phyloP scores from a whole-genome alignment of 2,329 filamentous ascomycete species.

The Peltaster fructicola region DNA sequence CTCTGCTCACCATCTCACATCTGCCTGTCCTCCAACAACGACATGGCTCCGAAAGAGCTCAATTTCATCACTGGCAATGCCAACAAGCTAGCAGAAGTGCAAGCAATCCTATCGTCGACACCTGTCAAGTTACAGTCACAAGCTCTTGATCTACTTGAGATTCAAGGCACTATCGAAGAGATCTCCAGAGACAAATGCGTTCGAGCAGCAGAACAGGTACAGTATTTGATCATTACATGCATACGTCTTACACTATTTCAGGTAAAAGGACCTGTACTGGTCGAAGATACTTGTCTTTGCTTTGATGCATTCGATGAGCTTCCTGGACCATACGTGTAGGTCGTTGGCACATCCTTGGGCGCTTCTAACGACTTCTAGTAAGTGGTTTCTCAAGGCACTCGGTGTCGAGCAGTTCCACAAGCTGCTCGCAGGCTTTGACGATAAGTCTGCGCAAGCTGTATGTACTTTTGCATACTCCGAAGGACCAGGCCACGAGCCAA shows the following conservation, averaged over 20 bases:
- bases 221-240: conserved; percentile 9
- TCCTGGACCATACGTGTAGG: conserved; percentile 88
- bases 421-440: conserved; percentile 68
- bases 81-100: conserved; percentile 83
- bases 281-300: conserved; percentile 89
- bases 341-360: too few relatives aligned
- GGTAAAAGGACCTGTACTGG: conserved; percentile 74
- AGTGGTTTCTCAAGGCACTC: conserved; percentile 77
- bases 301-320: conserved; percentile 83
- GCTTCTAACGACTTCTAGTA: conserved; percentile 36
- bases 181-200: conserved; percentile 78
- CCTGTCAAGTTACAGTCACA: conserved; percentile 55
- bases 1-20: too few relatives aligned
- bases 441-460: conserved; percentile 83
- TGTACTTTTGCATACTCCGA: conserved; percentile 89
- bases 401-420: conserved; percentile 80
- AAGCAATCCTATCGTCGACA: conserved; percentile 60
- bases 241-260: conserved; percentile 19
- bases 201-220: conserved; percentile 59
- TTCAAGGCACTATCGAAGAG: conserved; percentile 84
- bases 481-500: conserved; percentile 65
- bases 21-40: too few relatives aligned
- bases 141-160: conserved; percentile 65
- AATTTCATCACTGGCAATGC: conserved; percentile 96
- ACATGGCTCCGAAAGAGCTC: conserved; percentile 32